Evolutionary conservation across 2,329 filamentous ascomycete species (phyloP).

Genomic region (Neurospora sp.): DNA sequence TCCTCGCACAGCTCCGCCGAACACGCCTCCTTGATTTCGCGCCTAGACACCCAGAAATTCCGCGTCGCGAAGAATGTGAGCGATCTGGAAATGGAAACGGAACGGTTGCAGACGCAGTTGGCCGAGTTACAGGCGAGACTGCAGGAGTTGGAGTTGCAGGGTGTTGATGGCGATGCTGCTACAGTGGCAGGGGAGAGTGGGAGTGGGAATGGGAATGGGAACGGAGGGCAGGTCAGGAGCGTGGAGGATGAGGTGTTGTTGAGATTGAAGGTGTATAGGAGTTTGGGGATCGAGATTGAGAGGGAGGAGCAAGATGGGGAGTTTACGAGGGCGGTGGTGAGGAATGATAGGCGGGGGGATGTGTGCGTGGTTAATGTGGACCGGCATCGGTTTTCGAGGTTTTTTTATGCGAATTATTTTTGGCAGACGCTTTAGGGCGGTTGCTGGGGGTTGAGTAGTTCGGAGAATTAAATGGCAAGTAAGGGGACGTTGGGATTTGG

Average conservation of each 20-base stretch:
- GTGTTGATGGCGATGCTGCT: constrained; percentile 58
- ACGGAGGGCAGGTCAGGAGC: constrained; percentile 24
- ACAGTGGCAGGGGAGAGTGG: not conserved
- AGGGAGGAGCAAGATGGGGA: constrained; percentile 59
- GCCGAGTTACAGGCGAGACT: constrained; percentile 65
- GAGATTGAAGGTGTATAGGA: constrained; percentile 83
- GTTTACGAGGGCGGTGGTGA: constrained; percentile 76
- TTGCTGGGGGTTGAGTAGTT: not conserved
- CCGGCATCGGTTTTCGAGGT: constrained; percentile 70
- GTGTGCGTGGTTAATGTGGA: constrained; percentile 94
- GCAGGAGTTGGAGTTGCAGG: constrained; percentile 77
- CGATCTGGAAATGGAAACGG: constrained; percentile 89
- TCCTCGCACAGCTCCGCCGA: constrained; percentile 64
- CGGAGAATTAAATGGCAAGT: not conserved
- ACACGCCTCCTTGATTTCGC: constrained; percentile 76
- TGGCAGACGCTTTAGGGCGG: constrained; percentile 70
- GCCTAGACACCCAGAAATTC: constrained; percentile 89
- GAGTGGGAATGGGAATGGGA: not conserved
- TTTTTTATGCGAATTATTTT: constrained; percentile 93
- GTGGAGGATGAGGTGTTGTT: constrained; percentile 59
- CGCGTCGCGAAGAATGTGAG: constrained; percentile 83
- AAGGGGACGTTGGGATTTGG: not conserved
- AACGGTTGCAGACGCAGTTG: constrained; percentile 72
- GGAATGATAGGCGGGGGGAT: constrained; percentile 79
- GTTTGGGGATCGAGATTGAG: constrained; percentile 83